phyloP scores from a whole-genome alignment of 495 filamentous ascomycete species.

The Aspergillus panamensis region DNA sequence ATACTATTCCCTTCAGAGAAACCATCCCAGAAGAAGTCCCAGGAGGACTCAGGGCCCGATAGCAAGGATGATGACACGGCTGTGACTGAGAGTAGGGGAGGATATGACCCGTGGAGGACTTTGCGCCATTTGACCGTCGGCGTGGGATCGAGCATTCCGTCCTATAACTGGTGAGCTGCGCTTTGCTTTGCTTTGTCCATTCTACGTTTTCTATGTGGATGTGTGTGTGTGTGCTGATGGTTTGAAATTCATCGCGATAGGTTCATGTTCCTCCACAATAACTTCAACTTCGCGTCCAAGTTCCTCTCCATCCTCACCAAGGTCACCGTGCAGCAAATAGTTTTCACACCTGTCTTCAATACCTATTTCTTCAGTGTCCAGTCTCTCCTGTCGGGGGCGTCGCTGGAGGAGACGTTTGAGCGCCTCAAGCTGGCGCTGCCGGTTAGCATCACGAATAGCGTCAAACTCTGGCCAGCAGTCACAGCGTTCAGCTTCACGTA shows the following conservation, averaged over 20 bases:
- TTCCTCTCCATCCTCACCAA: slow-evolving; percentile 67
- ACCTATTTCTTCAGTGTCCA: slow-evolving; percentile 91
- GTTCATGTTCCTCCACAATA: slow-evolving; percentile 75
- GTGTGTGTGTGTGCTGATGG: neutral
- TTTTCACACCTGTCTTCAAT: slow-evolving; percentile 86
- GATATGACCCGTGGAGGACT: slow-evolving; percentile 69
- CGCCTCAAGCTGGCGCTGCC: slow-evolving; percentile 75
- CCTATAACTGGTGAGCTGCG: slow-evolving; percentile 65
- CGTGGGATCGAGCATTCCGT: slow-evolving; percentile 65
- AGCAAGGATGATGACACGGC: slow-evolving; percentile 14
- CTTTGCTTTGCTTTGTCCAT: neutral
- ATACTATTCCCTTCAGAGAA: slow-evolving; percentile 42
- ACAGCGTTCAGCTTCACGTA: slow-evolving; percentile 86
- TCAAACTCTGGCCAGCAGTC: slow-evolving; percentile 88
- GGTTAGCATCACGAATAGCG: slow-evolving; percentile 68
- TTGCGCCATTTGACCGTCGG: slow-evolving; percentile 71
- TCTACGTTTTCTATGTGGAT: neutral
- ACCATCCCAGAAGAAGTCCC: neutral
- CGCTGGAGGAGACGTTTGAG: slow-evolving; percentile 57
- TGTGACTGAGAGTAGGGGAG: slow-evolving; percentile 35
- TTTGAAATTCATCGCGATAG: slow-evolving; percentile 32
- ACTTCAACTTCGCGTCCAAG: slow-evolving; percentile 78
- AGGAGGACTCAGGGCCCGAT: slow-evolving; percentile 5
- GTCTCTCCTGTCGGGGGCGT: slow-evolving; percentile 56
- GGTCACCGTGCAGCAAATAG: slow-evolving; percentile 73